Conservation (phyloP, 106 monocot genomes). For the Platanthera zijinensis region DNA sequence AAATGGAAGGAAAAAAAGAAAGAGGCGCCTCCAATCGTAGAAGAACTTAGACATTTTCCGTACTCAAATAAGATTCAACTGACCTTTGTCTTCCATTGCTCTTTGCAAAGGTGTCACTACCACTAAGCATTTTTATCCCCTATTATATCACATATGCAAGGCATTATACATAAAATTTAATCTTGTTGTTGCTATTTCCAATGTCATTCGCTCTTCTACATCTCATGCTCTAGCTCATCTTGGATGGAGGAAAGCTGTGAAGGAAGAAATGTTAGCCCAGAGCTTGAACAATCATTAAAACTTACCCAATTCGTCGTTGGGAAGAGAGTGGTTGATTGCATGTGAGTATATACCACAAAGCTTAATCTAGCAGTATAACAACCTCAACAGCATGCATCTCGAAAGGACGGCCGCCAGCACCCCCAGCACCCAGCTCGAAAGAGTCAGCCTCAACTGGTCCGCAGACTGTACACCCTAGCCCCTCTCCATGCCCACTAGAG, state of each 20-base stretch:
- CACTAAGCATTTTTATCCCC: not conserved
- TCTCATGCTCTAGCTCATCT: conserved; percentile 5
- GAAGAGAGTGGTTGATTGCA: no score
- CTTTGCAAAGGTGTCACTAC: not conserved
- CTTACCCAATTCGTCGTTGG: no score
- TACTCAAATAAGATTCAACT: not conserved
- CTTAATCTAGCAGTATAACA: no score
- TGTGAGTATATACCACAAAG: no score
- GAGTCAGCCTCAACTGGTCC: no score
- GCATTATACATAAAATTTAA: not conserved
- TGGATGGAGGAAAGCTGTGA: not conserved
- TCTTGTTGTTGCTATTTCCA: not conserved
- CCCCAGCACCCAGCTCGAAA: no score
- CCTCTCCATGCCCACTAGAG: no score
- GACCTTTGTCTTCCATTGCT: conserved; percentile 1
- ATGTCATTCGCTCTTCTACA: not conserved
- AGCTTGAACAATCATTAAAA: not conserved
- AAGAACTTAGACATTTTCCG: not conserved
- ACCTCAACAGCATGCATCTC: no score
- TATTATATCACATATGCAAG: not conserved
- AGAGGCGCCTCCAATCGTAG: not conserved
- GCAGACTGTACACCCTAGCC: no score
- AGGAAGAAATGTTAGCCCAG: not conserved
- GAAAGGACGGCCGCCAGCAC: no score
- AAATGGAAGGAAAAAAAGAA: not conserved